Conservation (phyloP, 306 rosid genomes). For the Gastrolobium bilobum region DNA sequence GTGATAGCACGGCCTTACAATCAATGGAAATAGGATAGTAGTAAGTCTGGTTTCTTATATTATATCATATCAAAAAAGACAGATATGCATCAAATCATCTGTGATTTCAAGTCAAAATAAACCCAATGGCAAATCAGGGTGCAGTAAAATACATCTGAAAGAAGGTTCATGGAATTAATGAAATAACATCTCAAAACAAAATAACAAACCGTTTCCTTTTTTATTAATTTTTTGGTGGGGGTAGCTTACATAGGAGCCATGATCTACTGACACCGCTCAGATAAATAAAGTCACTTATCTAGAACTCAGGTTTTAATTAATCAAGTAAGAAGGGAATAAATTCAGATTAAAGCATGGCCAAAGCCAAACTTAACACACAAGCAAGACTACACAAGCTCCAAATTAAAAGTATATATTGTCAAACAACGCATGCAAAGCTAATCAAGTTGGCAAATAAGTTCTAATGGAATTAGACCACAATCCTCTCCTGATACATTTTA, state of each 20-base stretch:
- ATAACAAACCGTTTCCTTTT: background rate
- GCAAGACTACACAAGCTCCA: conserved; percentile 13
- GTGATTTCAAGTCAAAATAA: conserved; percentile 34
- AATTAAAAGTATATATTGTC: background rate
- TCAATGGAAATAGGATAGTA: conserved; percentile 1
- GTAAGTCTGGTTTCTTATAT: conserved; percentile 2
- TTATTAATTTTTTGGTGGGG: background rate
- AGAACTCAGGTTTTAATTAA: conserved; percentile 13
- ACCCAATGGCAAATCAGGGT: background rate
- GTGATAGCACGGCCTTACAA: conserved; percentile 16
- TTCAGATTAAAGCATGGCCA: conserved; percentile 23
- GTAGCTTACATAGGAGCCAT: background rate
- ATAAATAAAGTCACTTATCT: conserved; percentile 8
- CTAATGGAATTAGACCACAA: background rate
- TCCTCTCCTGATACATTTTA: conserved; percentile 17
- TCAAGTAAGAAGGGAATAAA: conserved; percentile 12
- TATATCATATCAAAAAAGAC: background rate
- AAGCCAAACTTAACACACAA: conserved; percentile 36
- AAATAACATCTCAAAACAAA: conserved; percentile 8
- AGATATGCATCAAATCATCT: conserved; percentile 14
- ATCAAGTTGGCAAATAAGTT: background rate
- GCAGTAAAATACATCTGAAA: background rate
- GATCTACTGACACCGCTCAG: background rate
- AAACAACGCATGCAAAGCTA: conserved; percentile 16
- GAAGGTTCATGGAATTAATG: background rate